Conservation (phyloP, 768 basidiomycete species). For the Dioszegia hungarica region DNA sequence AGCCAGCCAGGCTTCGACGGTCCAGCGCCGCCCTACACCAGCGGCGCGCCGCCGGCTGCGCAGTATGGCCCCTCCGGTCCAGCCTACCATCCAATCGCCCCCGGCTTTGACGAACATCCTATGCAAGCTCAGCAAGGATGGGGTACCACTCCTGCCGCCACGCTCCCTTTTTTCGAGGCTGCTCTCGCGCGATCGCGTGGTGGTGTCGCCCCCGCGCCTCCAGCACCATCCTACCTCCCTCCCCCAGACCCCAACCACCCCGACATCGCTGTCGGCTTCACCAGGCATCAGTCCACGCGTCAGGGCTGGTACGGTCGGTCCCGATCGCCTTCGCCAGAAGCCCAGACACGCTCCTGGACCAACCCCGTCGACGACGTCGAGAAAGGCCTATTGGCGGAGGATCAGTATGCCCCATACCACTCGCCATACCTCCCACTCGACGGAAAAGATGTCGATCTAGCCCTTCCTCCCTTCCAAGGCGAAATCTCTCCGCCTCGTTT, state of each 20-base stretch:
- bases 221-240: slow-evolving; percentile 13
- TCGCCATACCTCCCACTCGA: slow-evolving; percentile 9
- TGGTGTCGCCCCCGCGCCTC: neutral
- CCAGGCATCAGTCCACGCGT: slow-evolving; percentile 14
- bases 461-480: slow-evolving; percentile 18
- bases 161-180: slow-evolving; percentile 33
- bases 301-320: neutral
- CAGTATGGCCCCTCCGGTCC: slow-evolving; percentile 8
- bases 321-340: neutral
- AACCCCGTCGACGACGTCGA: slow-evolving; percentile 26
- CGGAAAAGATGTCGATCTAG: slow-evolving; percentile 29
- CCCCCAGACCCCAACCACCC: slow-evolving; percentile 39
- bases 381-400: slow-evolving; percentile 18
- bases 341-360: too few relatives aligned
- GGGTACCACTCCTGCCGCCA: neutral
- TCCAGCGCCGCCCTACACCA: neutral
- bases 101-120: too few relatives aligned
- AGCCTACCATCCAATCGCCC: neutral
- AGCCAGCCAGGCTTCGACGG: neutral
- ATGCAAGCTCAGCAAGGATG: too few relatives aligned
- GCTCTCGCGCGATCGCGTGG: slow-evolving; percentile 30
- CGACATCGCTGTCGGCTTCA: slow-evolving; percentile 24
- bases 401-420: too few relatives aligned
- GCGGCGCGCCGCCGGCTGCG: neutral
- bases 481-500: neutral